Base-by-base conservation (phyloP, 2,329 filamentous ascomycete species). In the Neonectria faginata region DNA sequence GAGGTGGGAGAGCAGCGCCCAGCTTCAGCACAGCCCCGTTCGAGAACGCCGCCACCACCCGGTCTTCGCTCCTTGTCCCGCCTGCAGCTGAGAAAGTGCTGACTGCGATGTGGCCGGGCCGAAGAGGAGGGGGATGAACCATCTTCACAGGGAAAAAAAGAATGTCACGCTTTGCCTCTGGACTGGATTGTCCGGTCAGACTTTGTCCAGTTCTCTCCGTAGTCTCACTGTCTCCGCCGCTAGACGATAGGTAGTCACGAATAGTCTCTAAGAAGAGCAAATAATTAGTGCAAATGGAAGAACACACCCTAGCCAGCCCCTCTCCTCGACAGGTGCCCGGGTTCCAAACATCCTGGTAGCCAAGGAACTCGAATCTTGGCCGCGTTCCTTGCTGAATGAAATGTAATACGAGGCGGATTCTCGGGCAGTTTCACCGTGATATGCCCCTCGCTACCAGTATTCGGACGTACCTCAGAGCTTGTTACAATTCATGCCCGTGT, bases 21-120 rank as follows among this genome's bases (percentile, higher is more conserved):
- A 42, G 42, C 20, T 44, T 16, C 18, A 56, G 57, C 62, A 64
- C 62, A 60, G 62, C 62, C 62, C 59, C 62, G 22, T 61, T 61
- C 52, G 29, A 53, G 57, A 60, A 48, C 47, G 62, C 51, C 57
- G 45, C 53, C 56, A 51, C 55, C 51, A 51, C 55, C 51, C 48
- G 16, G 20, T 22, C 27, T 22, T 59, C 20, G 36, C 58, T 63
- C 50, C 56, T 56, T 56, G 48, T 55, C 47, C 42, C 25, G 29
- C 20, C 39, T 31, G 44, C 44, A 63, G 61, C 61, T 56, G 55
- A 59, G 50, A 58, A 51, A 51, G 42, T 51, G 51, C 36, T 64
- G 36, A 51, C 61, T 45, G 44, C 22, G 31, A 55, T 22, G 31
- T 50, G 48, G 29, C 29, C 18, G 18, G 51, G 14, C 36, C 8